These are phyloP conservation scores for Suhomyces bokatorum DNA, from an alignment of 1,139 yeast genomes.

Conservation along the genomic window DNA sequence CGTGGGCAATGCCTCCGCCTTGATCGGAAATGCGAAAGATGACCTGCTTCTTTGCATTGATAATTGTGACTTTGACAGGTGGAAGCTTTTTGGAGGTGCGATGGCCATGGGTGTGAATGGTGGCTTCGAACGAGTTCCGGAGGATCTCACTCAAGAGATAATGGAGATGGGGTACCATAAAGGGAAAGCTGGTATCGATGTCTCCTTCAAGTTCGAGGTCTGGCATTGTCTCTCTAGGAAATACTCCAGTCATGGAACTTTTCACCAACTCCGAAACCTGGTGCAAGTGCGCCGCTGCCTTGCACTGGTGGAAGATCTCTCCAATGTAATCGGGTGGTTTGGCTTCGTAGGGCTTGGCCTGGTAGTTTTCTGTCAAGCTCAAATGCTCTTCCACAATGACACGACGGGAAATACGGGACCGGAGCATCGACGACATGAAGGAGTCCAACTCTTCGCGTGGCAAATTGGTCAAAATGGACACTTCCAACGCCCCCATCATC, in stretches of 20 bases:
- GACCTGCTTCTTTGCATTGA: slow-evolving; percentile 65
- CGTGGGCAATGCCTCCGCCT: slow-evolving; percentile 80
- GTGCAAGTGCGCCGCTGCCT: slow-evolving; percentile 66
- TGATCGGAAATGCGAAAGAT: slow-evolving; percentile 80
- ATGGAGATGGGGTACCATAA: slow-evolving; percentile 81
- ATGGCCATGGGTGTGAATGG: slow-evolving; percentile 48
- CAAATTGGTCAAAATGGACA: slow-evolving; percentile 61
- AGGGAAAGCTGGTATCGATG: slow-evolving; percentile 64
- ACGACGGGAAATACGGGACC: slow-evolving; percentile 86
- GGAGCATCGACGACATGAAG: slow-evolving; percentile 71
- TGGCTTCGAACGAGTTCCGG: slow-evolving; percentile 82
- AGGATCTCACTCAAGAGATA: slow-evolving; percentile 84
- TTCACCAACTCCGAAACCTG: slow-evolving; percentile 53
- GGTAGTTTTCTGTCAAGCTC: slow-evolving; percentile 67
- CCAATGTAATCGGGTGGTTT: slow-evolving; percentile 76
- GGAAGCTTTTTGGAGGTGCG: slow-evolving; percentile 47
- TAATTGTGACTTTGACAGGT: slow-evolving; percentile 70
- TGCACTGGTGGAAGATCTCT: slow-evolving; percentile 78
- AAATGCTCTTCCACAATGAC: slow-evolving; percentile 90
- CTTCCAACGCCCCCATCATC: slow-evolving; percentile 91
- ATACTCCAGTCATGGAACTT: slow-evolving; percentile 44
- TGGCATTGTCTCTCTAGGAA: slow-evolving; percentile 68
- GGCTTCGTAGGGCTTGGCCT: slow-evolving; percentile 40
- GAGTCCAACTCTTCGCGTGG: slow-evolving; percentile 66
- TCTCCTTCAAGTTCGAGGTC: slow-evolving; percentile 73